Base-by-base conservation (phyloP, 1,284 basidiomycete genomes). In the Ustilago xerochloae region DNA sequence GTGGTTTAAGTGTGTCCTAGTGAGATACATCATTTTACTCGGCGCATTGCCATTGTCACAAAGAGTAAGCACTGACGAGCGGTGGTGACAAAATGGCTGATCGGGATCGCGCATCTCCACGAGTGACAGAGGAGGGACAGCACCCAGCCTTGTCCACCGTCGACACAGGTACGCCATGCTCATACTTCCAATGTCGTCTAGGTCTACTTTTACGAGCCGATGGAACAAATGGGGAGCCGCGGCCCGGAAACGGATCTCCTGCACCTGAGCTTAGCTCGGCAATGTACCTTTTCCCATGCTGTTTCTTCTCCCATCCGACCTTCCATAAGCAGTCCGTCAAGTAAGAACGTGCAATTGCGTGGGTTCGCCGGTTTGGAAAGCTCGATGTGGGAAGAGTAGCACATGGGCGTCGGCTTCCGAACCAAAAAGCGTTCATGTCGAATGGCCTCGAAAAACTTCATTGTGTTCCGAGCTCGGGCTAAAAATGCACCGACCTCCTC, bases 61-160 rank as follows among this genome's bases (percentile, higher is more conserved):
- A n/a, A n/a, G n/a, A n/a, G n/a, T n/a, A n/a, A n/a, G n/a, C n/a
- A n/a, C n/a, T n/a, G n/a, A n/a, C n/a, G n/a, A n/a, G n/a, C n/a
- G n/a, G n/a, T n/a, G n/a, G n/a, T n/a, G 24, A 15, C 45, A 29
- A 5, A 28, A 20, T 36, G 50, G 36, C 36, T 38, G 38, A 28
- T 52, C 36, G 22, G 36, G 35, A 52, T 20, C 36, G 50, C 12
- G 36, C 50, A 41, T 41, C n/a, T n/a, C n/a, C n/a, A n/a, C n/a
- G 24, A 52, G 28, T 41, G 7, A 22, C 20, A 36, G 12, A 50
- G 5, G 30, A 13, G 41, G 41, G 26, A 24, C 24, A 43, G 41
- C 29, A 49, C 10, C 20, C 15, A 51, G 49, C n/a, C 15, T 26
- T 32, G 22, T 13, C 43, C 1, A 9, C 22, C 15, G 12, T 28